Evolutionary conservation across 2,329 filamentous ascomycete species (phyloP), one percentile per base, ranked within the genome.

Genomic region (Eurotiales sp.): DNA sequence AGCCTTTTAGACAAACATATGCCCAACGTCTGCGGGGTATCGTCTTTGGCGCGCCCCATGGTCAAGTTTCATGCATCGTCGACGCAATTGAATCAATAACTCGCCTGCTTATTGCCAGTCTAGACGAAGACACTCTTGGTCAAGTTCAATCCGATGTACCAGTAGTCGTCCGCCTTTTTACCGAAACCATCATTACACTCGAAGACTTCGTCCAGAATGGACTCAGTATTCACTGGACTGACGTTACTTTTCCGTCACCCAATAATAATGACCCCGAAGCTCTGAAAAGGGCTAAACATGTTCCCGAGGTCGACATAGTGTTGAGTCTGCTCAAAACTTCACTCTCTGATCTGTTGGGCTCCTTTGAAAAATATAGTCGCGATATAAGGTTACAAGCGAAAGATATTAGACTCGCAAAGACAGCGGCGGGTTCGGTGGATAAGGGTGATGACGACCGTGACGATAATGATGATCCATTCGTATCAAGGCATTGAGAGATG

Each of bases 81-180:
- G 84, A 92, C 64, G 86, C 88, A 1, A 77, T 85, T n/a, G 82
- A 84, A 53, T 81, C 86, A 0, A 72, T 93, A 34, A 83, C 82
- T 11, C 77, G 80, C 45, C 77, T 97, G 23, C 81, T 88, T 0
- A 79, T 89, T 3, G 80, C 81, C 55, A 92, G 87, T 67, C 71
- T 96, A 49, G 74, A 76, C 3, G 91, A 97, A 68, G 92, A 97
- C 65, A 79, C 80, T 42, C 93, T 84, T 63, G 92, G 92, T 12
- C 87, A 88, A 59, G 92, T 95, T n/a, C 86, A 95, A 58, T 78
- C 84, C 39, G 88, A 93, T 57, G 83, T 97, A 2, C 82, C 87
- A 1, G 72, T 72, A 44, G 85, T 95, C 51, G 82, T 96, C 46
- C 81, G 86, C 42, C 82, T 83, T 1, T 81, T 95, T 55, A 91